Base-by-base conservation (phyloP, 1,284 basidiomycete species). In the Trichosporon sp. region DNA sequence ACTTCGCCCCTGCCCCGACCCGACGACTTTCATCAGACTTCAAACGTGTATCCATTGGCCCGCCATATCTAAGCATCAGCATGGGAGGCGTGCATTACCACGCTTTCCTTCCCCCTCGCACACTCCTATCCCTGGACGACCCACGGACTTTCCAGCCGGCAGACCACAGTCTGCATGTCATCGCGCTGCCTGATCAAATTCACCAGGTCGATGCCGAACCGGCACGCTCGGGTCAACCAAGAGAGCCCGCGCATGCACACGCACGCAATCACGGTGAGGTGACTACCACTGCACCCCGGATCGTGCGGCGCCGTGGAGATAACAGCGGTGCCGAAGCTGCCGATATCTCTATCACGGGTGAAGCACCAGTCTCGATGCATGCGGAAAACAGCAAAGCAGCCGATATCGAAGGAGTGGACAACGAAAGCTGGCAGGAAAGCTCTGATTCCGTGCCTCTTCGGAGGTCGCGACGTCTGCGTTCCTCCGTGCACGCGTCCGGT, bases 401-500 rank as follows among this genome's bases (percentile, higher is more conserved):
- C 11, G 38, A 11, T 12, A 12, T 12, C 10, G 11, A 12, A 40
- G 10, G 10, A 40, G 38, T 12, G 2, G 10, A 40, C 2, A 10
- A 40, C 10, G 38, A 40, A 2, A 40, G 38, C 12, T 40, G 38
- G 38, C 38, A 40, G 38, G 38, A 10, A 40, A 40, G 38, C 38
- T 40, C 38, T 40, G 38, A 12, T 12, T 40, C 38, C 12, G 38
- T 40, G 8, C 38, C 59, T 14, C 14, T 35, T 14, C 59, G 59
- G 7, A 32, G 59, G 32, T 63, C 59, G 6, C 14, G 32, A 4
- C 59, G 59, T n/a, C 32, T 63, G 59, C 54, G 31, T 59, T 31
- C 54, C 54, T 59, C 54, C 54, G 54, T 31, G 54, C 32, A 32
- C 31, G 59, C 31, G 16, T n/a, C 59, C 10, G 59, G 59, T 63